phyloP scores from a whole-genome alignment of 2,329 filamentous ascomycete species.

The Neophaeococcomyces mojaviensis region DNA sequence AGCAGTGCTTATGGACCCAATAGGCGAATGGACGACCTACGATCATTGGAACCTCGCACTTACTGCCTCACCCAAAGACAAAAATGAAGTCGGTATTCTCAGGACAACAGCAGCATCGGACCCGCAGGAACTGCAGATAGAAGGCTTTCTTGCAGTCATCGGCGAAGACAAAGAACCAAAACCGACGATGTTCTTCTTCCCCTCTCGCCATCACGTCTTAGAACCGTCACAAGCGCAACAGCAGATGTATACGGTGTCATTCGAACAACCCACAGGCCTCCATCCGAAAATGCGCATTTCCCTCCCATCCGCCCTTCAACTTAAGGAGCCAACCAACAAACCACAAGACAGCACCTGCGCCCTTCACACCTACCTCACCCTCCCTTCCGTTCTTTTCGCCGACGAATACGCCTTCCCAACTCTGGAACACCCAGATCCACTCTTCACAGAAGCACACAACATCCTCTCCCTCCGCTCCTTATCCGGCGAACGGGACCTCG shows the following conservation, averaged over 20 bases:
- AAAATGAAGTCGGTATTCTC: conserved; percentile 71
- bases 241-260: conserved; percentile 54
- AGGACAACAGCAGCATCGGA: conserved; percentile 52
- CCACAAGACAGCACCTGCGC: conserved; percentile 53
- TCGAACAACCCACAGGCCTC: conserved; percentile 67
- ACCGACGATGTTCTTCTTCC: conserved; percentile 74
- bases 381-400: conserved; percentile 73
- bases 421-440: conserved; percentile 38
- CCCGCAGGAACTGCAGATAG: conserved; percentile 67
- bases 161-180: conserved; percentile 65
- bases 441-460: conserved; percentile 77
- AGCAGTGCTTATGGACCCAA: conserved; percentile 16
- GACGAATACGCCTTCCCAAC: conserved; percentile 74
- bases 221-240: conserved; percentile 29
- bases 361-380: conserved; percentile 71
- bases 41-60: conserved; percentile 43
- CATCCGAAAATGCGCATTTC: conserved; percentile 71
- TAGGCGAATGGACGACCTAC: conserved; percentile 19
- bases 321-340: conserved; percentile 39
- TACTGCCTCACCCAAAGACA: conserved; percentile 12
- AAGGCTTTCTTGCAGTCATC: conserved; percentile 70
- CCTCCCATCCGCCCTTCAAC: conserved; percentile 45
- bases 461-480: conserved; percentile 61
- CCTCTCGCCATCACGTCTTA: conserved; percentile 64
- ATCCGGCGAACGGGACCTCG: conserved; percentile 74